Evolutionary conservation across 495 filamentous ascomycete species (phyloP), one percentile per base, ranked within the genome.

Genomic region (Aspergillus kassunensis): DNA sequence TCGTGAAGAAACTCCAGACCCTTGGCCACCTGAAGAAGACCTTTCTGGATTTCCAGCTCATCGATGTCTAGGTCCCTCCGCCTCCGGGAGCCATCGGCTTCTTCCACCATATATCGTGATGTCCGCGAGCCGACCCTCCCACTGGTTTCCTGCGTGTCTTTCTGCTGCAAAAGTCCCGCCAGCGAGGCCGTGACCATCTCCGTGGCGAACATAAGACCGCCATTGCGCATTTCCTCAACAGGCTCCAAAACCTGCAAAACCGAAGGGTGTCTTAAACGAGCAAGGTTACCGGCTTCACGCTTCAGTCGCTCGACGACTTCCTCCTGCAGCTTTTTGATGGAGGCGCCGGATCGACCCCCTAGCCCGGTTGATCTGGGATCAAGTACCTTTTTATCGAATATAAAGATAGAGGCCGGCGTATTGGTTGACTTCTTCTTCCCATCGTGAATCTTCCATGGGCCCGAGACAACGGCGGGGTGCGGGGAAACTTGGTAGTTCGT

Each of bases 41-140:
- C 93, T 70, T 97, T 97, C 66, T 97, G 93, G 56, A 97, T 93
- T 66, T 98, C 93, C 55, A 98, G 72, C 70, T 98, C 93, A 63
- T 98, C 95, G 51, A 98, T 91, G 63, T 97, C 93, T 2, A 96
- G 57, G 61, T 97, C 95, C 54, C 89, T 80, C 56, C 90, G 75
- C 61, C 83, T 76, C 51, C 86, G 78, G 12, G 75, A 79, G 20
- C 88, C 90, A 44, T 90, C 84, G 2, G 84, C 74, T 51, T 91
- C 87, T 64, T 93, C 89, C 10, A 86, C 83, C 53, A 92, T 88
- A 73, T 85, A 91, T 31, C 90, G 86, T 62, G 87, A 88, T 16
- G 82, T 69, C 54, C 89, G 75, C 11, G 88, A 82, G 36, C 86
- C 83, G 13, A 82, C 79, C 33, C 62, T 60, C 8, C 58, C 53